Evolutionary conservation across 169 alveolate genomes (phyloP), one percentile per base, ranked within the genome.

Genomic region (Plasmodium inui): DNA sequence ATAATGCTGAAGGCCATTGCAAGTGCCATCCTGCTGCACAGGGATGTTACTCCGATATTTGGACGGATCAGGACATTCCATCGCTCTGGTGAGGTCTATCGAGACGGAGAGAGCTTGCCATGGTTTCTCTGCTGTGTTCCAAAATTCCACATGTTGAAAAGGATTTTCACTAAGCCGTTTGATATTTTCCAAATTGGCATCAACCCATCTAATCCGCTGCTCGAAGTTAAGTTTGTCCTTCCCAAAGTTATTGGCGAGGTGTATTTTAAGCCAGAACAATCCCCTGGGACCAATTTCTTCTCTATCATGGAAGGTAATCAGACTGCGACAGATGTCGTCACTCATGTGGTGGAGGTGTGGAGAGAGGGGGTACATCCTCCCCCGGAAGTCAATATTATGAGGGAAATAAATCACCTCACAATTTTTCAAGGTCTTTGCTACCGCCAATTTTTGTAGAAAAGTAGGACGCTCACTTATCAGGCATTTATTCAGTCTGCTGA

Each of bases 1-100:
- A 94, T 98, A 98, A 96, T 98, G 99, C 95, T 99, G 98, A 89
- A 99, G 95, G 19, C 99, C 99, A 82, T 99, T 99, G 95, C 99
- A 99, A 14, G 99, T 97, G 12, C 99, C 99, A 95, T 99, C 99
- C 82, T 98, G 98, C 94, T 99, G 99, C 0, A 99, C 97, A n/a
- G 99, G 99, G 67, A 98, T 86, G 78, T 94, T 95, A 61, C 98
- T 97, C 84, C 94, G 57, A 95, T 96, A 97, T 37, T 97, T 94
- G 67, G 95, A 95, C 17, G 99, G 98, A 83, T 98, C 96, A 0
- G 93, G 94, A 8, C 97, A 95, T 61, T 95, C 86, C 61, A 97
- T 7, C 10, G 99, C 99, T 19, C 93, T 95, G 22, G 96, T 94
- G 10, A 98, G 88, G 34, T 98, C 99, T 41, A 96, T 85, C 83